Base-by-base conservation (phyloP, 768 basidiomycete species). In the Termitomyces sp. region DNA sequence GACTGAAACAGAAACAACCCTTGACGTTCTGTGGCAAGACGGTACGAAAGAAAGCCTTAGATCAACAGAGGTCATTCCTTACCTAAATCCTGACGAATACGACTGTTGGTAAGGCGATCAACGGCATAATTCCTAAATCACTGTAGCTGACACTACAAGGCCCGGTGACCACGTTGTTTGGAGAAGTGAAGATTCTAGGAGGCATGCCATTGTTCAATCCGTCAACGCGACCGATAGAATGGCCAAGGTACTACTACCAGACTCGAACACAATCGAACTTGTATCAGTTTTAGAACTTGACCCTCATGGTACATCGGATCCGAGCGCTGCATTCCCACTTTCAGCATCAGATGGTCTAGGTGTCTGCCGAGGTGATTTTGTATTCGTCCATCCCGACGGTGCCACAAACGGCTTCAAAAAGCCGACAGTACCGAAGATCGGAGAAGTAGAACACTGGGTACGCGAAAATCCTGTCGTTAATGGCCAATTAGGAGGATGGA, bases 151-250 rank as follows among this genome's bases (percentile, higher is more conserved):
- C 54, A 54, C 54, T 48, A 51, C 20, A 55, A 93, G 92, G 93
- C 95, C 95, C 6, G 95, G 95, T 18, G 93, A 98, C 67, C 86
- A 92, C 70, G 88, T 95, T 15, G 64, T 93, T 18, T 94, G 90
- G 86, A 88, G 88, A 66, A 83, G 78, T 36, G 94, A 94, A 72
- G 85, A 85, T 54, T 76, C 77, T 63, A 78, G 76, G 58, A 81
- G 81, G 45, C 76, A 84, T 47, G 92, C 87, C 11, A 80, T 95
- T 60, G 86, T 95, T 31, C 93, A 93, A 69, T 82, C 79, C 27
- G 91, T 93, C 45, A 83, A 91, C 67, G 84, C 88, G 3, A 68
- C 67, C 16, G 85, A 91, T 46, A 79, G 93, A 54, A 91, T 87
- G 6, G 89, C 91, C 15, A 74, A 75, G 55, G 77, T 95, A 49